Conservation (phyloP, 2,329 filamentous ascomycete species). For the Talaromyces albobiverticillius region DNA sequence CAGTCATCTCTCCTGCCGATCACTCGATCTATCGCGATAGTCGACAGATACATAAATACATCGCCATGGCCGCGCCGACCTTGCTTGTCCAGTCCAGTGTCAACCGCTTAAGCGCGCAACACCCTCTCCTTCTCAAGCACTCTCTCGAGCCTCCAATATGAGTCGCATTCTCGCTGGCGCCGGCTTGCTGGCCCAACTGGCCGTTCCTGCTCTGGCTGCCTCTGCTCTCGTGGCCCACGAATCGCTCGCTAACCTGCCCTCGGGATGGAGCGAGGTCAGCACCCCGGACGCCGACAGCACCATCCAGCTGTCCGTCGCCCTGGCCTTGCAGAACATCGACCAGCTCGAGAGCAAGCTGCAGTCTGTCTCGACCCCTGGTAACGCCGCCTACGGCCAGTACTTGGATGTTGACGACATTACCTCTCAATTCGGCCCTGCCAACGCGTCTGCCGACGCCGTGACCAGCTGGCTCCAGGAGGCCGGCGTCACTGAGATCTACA, state of each 20-base stretch:
- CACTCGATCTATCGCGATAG: no score
- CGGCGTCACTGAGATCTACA: conserved; percentile 35
- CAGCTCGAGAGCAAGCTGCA: conserved; percentile 39
- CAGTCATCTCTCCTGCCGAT: no score
- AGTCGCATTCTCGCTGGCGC: conserved; percentile 17
- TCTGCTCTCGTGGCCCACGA: conserved; percentile 20
- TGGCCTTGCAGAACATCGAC: conserved; percentile 25
- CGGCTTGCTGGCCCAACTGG: conserved; percentile 21
- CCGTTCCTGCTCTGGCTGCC: conserved; percentile 18
- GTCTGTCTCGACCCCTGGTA: conserved; percentile 47
- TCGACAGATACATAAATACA: no score
- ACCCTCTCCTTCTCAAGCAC: no score
- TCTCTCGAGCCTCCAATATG: conserved; percentile 1
- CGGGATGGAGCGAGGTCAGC: conserved; percentile 19
- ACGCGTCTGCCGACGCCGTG: conserved; percentile 33
- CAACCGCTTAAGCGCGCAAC: not conserved
- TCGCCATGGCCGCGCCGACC: not conserved
- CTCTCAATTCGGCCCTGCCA: conserved; percentile 39
- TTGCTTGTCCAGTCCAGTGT: not conserved
- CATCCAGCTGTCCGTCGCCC: not conserved
- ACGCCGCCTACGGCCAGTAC: conserved; percentile 50
- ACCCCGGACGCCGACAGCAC: not conserved
- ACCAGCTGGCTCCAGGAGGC: conserved; percentile 42
- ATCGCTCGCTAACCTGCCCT: conserved; percentile 18
- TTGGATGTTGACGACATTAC: conserved; percentile 45